These are phyloP conservation scores for Nannizzia gypsea DNA, from an alignment of 2,329 filamentous ascomycete genomes.

Conservation along the genomic window DNA sequence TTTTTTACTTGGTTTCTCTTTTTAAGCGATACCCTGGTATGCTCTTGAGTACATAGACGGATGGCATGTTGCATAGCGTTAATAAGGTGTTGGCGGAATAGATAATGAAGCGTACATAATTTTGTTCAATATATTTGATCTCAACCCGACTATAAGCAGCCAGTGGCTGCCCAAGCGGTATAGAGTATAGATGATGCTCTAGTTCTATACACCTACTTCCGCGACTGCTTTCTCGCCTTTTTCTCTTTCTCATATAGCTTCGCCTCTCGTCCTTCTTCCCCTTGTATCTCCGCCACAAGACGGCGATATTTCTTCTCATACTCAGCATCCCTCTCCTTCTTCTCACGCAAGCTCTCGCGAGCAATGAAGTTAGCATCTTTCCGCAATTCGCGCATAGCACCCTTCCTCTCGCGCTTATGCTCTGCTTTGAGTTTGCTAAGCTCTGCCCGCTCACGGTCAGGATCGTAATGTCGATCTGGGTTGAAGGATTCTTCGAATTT, in stretches of 20 bases:
- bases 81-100: neutral
- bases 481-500: constrained; percentile 96
- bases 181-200: neutral
- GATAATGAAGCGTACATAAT: neutral
- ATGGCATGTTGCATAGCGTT: neutral
- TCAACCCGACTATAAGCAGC: no score
- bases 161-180: no score
- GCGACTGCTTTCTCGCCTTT: constrained; percentile 49
- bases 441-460: constrained; percentile 79
- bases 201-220: neutral
- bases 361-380: constrained; percentile 94
- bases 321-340: constrained; percentile 83
- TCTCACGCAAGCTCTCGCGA: constrained; percentile 75
- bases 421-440: constrained; percentile 73
- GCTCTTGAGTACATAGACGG: neutral
- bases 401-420: constrained; percentile 92
- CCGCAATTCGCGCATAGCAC: constrained; percentile 80
- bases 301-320: constrained; percentile 96
- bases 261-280: constrained; percentile 72
- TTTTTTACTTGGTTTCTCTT: neutral
- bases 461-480: constrained; percentile 93
- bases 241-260: constrained; percentile 87
- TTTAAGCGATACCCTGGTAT: neutral
- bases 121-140: neutral
- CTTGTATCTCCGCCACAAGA: constrained; percentile 88